Base-by-base conservation (phyloP, 1,139 yeast species). In the Suhomyces bribrorum region DNA sequence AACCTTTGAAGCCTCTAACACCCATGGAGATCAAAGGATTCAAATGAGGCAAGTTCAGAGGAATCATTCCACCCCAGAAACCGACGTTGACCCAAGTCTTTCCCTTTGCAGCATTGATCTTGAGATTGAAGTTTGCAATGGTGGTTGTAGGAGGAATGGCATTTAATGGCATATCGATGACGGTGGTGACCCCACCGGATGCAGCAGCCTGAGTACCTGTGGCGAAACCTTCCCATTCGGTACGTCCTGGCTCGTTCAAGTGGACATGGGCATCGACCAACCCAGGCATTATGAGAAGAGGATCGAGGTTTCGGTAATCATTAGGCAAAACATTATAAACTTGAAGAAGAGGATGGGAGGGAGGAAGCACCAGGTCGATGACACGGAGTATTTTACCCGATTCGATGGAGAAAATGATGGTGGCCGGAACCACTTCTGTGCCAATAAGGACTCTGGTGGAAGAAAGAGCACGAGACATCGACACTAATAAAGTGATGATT, bases 91-190 rank as follows among this genome's bases (percentile, higher is more conserved):
- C 94, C 95, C 95, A 89, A 43, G 90, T 77, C 59, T 89, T 86
- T 37, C 80, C 84, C 45, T 69, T 64, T 2, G 96, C 94, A 1
- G 97, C 96, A 13, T 73, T 68, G 43, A 87, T 69, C 58, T 90
- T 90, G 44, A 75, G 66, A 41, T 84, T 73, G 56, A 90, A 78
- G 61, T 89, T 87, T 44, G 75, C 79, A 2, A 89, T 73, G 2
- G 86, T 87, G 1, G 97, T 89, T 1, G 97, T 90, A 18, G 97
- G 97, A 1, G 97, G 97, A 38, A 89, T 84, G 2, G 97, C 96
- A 59, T 90, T 90, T 54, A 90, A 68, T 0, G 97, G 97, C 97
- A 90, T 90, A 59, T 90, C 97, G 20, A 90, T 78, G 11, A 90
- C 95, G 0, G 97, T 88, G 14, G 97, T 90, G 34, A 90, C 97